These are phyloP conservation scores for Plenodomus tracheiphilus DNA, from an alignment of 2,329 filamentous ascomycete species.

Conservation along the genomic window DNA sequence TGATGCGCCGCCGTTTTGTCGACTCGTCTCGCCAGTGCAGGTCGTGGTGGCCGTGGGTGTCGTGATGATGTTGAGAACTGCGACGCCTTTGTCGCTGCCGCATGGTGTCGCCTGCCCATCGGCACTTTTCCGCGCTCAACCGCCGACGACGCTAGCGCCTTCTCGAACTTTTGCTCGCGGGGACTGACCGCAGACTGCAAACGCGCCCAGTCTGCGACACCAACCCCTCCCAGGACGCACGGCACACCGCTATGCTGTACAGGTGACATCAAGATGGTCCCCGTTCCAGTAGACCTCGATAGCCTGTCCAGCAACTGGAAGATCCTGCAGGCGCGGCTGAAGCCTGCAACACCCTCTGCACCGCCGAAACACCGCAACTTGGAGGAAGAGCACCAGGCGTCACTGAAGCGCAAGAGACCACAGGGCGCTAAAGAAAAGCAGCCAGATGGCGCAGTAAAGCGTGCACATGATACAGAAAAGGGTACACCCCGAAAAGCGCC, in stretches of 20 bases:
- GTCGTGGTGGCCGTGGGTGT: conserved; percentile 34
- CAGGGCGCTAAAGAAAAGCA: conserved; percentile 23
- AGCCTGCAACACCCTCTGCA: conserved; percentile 40
- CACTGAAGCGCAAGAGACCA: conserved; percentile 42
- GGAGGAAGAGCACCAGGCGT: conserved; percentile 26
- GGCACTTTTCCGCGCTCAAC: conserved; percentile 9
- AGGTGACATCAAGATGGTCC: conserved; percentile 39
- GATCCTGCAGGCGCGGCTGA: conserved; percentile 66
- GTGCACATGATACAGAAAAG: conserved; percentile 40
- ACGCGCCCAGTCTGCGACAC: conserved; percentile 13
- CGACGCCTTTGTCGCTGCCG: conserved; percentile 31
- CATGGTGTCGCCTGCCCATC: conserved; percentile 24
- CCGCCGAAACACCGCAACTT: conserved; percentile 29
- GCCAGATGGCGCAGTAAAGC: conserved; percentile 19
- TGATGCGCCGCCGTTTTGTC: conserved; percentile 9
- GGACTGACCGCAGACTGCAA: conserved; percentile 13
- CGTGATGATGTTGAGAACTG: conserved; percentile 31
- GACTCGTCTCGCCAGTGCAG: conserved; percentile 21
- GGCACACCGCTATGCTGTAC: conserved; percentile 30
- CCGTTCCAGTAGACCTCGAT: conserved; percentile 45
- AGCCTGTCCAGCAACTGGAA: conserved; percentile 70
- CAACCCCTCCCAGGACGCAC: conserved; percentile 14
- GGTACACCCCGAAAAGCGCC: conserved; percentile 20
- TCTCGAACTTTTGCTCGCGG: conserved; percentile 26
- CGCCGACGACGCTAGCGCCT: conserved; percentile 20